A percentile compares a stretch with the other conserved stretches of the same genome.
phyloP scores from a whole-genome alignment of 2,329 filamentous ascomycete species.

The Emergomyces orientalis region DNA sequence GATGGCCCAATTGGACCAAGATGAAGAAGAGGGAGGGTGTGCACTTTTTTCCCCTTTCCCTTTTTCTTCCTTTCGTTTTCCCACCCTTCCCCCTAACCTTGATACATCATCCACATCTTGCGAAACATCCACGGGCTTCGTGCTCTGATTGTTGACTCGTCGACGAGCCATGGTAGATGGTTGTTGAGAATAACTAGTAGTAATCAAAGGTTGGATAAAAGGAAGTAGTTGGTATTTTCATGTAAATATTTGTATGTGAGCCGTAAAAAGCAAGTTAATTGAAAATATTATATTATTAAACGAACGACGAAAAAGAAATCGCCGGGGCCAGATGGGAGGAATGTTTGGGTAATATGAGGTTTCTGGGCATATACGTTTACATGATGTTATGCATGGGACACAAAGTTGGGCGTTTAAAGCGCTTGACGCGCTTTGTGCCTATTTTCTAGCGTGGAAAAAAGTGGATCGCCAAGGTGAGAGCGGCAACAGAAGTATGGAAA shows the following conservation, averaged over 20 bases:
- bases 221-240: too few relatives aligned
- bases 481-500: too few relatives aligned
- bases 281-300: background rate
- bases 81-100: background rate
- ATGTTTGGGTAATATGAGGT: too few relatives aligned
- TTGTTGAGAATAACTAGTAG: too few relatives aligned
- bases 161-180: background rate
- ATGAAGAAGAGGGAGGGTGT: background rate
- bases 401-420: background rate
- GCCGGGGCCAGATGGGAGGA: background rate
- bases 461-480: background rate
- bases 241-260: too few relatives aligned
- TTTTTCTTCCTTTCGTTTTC: too few relatives aligned
- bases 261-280: background rate
- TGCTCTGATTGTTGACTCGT: background rate
- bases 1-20: conserved; percentile 37
- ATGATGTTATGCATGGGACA: too few relatives aligned
- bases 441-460: too few relatives aligned
- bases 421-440: background rate
- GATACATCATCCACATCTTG: background rate
- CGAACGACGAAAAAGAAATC: background rate
- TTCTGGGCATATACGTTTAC: too few relatives aligned
- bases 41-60: background rate
- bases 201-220: too few relatives aligned
- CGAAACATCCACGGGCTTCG: background rate